These are phyloP conservation scores for Leccinum broughii DNA, from an alignment of 768 basidiomycete genomes.

Conservation along the genomic window DNA sequence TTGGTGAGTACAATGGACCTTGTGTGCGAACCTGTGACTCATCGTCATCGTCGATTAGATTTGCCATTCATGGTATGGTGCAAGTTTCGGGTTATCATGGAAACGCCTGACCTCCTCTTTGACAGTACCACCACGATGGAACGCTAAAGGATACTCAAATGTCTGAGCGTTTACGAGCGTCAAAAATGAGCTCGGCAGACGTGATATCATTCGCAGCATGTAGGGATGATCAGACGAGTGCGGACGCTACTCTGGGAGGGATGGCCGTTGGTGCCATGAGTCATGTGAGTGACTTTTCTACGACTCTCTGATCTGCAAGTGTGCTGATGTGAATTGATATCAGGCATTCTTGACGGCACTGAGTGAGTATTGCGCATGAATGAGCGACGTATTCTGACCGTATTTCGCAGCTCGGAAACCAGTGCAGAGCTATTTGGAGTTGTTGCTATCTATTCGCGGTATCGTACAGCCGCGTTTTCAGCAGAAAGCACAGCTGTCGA, in stretches of 20 bases:
- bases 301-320: no score
- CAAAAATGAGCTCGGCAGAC: conserved; percentile 69
- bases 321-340: conserved; percentile 3
- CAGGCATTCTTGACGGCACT: conserved; percentile 65
- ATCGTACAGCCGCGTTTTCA: conserved; percentile 61
- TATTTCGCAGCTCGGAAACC: conserved; percentile 44
- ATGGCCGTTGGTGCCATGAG: conserved; percentile 80
- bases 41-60: conserved; percentile 14
- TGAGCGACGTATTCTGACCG: not conserved
- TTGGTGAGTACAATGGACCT: conserved; percentile 32
- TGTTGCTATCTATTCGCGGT: conserved; percentile 57
- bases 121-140: conserved; percentile 61
- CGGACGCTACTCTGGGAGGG: conserved; percentile 64
- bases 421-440: conserved; percentile 62
- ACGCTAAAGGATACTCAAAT: conserved; percentile 49
- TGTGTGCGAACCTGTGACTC: not conserved
- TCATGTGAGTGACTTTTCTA: conserved; percentile 48
- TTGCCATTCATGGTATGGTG: conserved; percentile 31
- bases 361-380: conserved; percentile 29
- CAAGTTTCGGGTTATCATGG: not conserved
- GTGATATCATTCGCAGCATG: conserved; percentile 79
- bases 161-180: conserved; percentile 29
- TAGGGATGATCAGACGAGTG: conserved; percentile 69
- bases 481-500: conserved; percentile 74
- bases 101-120: not conserved